These are phyloP conservation scores for Plenodomus lindquistii DNA, from an alignment of 2,329 filamentous ascomycete species.

Conservation along the genomic window DNA sequence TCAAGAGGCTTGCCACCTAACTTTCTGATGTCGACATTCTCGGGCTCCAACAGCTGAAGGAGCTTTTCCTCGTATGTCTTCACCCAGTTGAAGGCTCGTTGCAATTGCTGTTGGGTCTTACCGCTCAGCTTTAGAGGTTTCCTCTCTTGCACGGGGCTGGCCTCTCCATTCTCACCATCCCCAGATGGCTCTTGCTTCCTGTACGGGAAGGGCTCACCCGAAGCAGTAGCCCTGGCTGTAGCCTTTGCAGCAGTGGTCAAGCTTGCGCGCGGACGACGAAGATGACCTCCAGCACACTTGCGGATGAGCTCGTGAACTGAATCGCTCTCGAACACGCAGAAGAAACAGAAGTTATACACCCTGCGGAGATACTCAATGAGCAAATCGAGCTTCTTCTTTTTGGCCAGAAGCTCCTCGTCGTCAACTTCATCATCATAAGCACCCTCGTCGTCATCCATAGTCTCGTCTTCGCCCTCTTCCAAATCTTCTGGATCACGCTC, in stretches of 20 bases:
- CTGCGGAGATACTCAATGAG: constrained; percentile 95
- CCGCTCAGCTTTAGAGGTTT: constrained; percentile 65
- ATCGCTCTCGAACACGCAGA: constrained; percentile 98
- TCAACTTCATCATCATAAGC: constrained; percentile 78
- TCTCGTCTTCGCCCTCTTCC: constrained; percentile 73
- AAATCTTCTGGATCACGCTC: constrained; percentile 65
- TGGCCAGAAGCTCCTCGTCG: constrained; percentile 83
- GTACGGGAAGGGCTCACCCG: constrained; percentile 79
- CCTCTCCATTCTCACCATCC: constrained; percentile 65
- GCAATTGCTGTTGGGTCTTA: constrained; percentile 88
- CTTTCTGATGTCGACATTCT: constrained; percentile 83
- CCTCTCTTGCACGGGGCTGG: constrained; percentile 73
- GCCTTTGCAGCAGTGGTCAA: constrained; percentile 81
- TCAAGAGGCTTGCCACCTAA: constrained; percentile 86
- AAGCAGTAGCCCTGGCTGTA: constrained; percentile 82
- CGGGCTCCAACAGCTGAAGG: constrained; percentile 87
- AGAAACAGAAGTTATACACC: constrained; percentile 99
- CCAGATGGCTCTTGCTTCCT: constrained; percentile 73
- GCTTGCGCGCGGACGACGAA: constrained; percentile 85
- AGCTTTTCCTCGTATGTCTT: constrained; percentile 98
- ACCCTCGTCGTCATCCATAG: constrained; percentile 66
- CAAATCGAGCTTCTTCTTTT: constrained; percentile 96
- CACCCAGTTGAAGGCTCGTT: constrained; percentile 97
- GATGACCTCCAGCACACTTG: constrained; percentile 96
- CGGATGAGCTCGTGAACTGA: constrained; percentile 93